Conservation (phyloP, 2,329 filamentous ascomycete species). For the Colletotrichum godetiae region DNA sequence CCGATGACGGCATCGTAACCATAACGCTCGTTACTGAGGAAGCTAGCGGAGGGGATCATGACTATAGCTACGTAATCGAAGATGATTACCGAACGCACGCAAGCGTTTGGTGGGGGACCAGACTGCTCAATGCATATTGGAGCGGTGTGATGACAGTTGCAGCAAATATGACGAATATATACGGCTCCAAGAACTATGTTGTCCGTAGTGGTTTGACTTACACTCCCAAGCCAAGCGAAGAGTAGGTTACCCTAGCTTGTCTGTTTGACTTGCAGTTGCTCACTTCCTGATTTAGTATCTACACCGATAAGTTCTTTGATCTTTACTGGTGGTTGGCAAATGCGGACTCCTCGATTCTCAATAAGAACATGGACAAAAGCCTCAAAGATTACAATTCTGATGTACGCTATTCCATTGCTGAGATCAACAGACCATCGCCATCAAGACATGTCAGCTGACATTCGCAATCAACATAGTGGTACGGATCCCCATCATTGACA, state of each 20-base stretch:
- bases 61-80: slow-evolving; percentile 8
- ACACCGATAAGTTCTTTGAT: neutral
- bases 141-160: neutral
- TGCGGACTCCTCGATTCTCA: neutral
- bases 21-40: neutral
- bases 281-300: neutral
- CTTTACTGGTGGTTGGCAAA: neutral
- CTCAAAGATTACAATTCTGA: neutral
- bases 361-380: neutral
- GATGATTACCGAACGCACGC: neutral
- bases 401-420: neutral
- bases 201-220: neutral
- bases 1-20: neutral
- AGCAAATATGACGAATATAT: neutral
- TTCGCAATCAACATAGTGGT: neutral
- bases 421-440: neutral
- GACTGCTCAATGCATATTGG: slow-evolving; percentile 33
- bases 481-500: neutral
- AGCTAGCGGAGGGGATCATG: neutral
- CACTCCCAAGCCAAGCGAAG: neutral
- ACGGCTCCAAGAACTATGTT: neutral
- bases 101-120: neutral
- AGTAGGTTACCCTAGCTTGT: neutral
- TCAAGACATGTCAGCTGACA: neutral
- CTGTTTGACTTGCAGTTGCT: neutral